A percentile compares a stretch with the other conserved stretches of the same genome.
These are phyloP conservation scores for Pseudogymnoascus sp. DNA, from an alignment of 2,329 filamentous ascomycete genomes.

Conservation along the genomic window DNA sequence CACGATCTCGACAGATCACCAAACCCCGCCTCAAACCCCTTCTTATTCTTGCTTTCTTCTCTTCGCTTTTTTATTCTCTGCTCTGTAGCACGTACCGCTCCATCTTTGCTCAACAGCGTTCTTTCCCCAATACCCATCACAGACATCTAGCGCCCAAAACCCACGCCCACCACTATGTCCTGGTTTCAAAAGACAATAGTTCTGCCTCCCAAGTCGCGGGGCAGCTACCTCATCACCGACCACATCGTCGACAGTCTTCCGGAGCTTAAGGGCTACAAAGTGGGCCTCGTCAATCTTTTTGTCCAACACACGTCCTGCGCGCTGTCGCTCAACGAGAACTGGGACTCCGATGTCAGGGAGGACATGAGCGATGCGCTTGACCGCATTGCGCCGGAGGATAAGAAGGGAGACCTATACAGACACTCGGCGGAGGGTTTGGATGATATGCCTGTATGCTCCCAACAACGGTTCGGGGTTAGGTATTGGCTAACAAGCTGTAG, in stretches of 20 bases:
- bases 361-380: constrained; percentile 96
- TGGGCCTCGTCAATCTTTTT: constrained; percentile 82
- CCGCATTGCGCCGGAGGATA: constrained; percentile 78
- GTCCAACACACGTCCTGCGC: constrained; percentile 93
- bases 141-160: constrained; percentile 20
- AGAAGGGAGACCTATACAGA: constrained; percentile 69
- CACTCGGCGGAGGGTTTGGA: constrained; percentile 84
- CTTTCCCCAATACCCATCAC: constrained; percentile 29
- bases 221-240: constrained; percentile 85
- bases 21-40: constrained; percentile 23
- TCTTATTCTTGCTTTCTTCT: constrained; percentile 48
- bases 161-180: constrained; percentile 42
- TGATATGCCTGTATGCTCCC: constrained; percentile 74
- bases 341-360: constrained; percentile 72
- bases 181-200: constrained; percentile 84
- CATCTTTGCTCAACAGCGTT: constrained; percentile 33
- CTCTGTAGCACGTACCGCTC: constrained; percentile 44
- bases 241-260: constrained; percentile 65
- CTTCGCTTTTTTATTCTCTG: constrained; percentile 36
- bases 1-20: not conserved
- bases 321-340: constrained; percentile 89
- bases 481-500: constrained; percentile 34
- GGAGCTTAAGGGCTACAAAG: constrained; percentile 75
- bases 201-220: constrained; percentile 69
- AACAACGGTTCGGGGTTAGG: not conserved